Conservation (phyloP, 73 alveolate genomes). For the Symbiodinium natans region DNA sequence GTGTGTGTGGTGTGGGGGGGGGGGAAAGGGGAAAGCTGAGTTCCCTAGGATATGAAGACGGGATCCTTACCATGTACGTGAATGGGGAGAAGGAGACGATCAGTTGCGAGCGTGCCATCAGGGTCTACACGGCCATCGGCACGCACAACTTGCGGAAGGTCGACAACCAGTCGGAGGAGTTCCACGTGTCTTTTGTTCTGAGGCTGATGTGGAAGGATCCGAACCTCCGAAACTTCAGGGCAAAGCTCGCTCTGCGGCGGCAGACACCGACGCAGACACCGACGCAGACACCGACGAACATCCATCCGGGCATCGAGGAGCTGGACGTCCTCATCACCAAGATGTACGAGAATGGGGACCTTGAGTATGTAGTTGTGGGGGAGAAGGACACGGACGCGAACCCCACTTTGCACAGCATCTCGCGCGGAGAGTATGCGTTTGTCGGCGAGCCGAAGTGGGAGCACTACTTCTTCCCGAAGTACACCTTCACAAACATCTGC, state of each 20-base stretch:
- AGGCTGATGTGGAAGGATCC: constrained; percentile 1
- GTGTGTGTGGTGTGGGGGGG: too few relatives aligned
- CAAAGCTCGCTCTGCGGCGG: neutral
- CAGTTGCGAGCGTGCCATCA: neutral
- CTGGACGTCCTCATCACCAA: too few relatives aligned
- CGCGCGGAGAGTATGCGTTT: too few relatives aligned
- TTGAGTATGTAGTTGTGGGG: too few relatives aligned
- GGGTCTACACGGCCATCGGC: constrained; percentile 6
- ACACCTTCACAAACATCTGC: constrained; percentile 36
- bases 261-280: neutral
- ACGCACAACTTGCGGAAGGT: neutral
- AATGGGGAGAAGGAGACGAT: too few relatives aligned
- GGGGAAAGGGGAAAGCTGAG: too few relatives aligned
- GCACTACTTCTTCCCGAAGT: constrained; percentile 4
- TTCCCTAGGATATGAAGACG: too few relatives aligned
- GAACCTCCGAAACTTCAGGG: neutral
- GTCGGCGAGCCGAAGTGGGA: neutral
- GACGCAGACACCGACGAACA: neutral
- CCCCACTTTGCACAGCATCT: too few relatives aligned
- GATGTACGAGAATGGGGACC: too few relatives aligned
- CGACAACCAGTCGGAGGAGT: constrained; percentile 10
- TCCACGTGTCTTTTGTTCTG: neutral
- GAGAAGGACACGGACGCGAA: too few relatives aligned
- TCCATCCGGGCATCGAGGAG: too few relatives aligned
- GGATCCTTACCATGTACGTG: too few relatives aligned